Conservation (phyloP, 2,329 filamentous ascomycete species). For the Claviceps monticola region DNA sequence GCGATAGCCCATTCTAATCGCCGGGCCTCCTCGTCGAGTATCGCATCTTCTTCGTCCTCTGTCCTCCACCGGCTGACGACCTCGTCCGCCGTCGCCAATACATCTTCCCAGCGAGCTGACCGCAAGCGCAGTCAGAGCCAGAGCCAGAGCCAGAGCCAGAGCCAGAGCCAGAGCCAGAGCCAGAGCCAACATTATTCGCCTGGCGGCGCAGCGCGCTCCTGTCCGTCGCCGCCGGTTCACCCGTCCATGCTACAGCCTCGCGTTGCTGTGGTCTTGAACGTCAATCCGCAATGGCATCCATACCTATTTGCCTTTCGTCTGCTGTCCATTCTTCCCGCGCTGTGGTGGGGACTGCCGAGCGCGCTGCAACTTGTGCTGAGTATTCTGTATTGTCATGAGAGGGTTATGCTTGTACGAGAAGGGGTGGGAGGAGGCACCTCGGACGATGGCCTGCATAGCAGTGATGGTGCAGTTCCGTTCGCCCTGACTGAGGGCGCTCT, state of each 20-base stretch:
- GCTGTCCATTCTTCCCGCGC: conserved; percentile 54
- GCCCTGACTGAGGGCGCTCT: conserved; percentile 53
- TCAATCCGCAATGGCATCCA: conserved; percentile 59
- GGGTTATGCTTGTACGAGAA: conserved; percentile 15
- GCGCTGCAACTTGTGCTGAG: conserved; percentile 54
- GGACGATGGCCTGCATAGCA: neutral
- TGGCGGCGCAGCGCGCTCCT: neutral
- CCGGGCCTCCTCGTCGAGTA: conserved; percentile 9
- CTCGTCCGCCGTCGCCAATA: conserved; percentile 1
- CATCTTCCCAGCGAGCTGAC: neutral
- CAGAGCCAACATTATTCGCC: neutral
- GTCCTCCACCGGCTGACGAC: conserved; percentile 2
- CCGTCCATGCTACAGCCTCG: conserved; percentile 54
- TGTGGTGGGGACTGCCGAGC: conserved; percentile 59
- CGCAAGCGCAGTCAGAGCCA: conserved; percentile 2
- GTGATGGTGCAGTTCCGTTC: conserved; percentile 17
- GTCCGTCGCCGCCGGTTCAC: conserved; percentile 9
- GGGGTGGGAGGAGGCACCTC: conserved; percentile 7
- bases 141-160: neutral
- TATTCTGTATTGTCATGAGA: conserved; percentile 31
- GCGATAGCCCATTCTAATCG: conserved; percentile 11
- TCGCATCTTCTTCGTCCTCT: conserved; percentile 6
- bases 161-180: neutral
- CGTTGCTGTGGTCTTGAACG: conserved; percentile 63
- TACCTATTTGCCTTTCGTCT: conserved; percentile 61